phyloP scores from a whole-genome alignment of 1,284 basidiomycete genomes.

The Tremellales sp. region DNA sequence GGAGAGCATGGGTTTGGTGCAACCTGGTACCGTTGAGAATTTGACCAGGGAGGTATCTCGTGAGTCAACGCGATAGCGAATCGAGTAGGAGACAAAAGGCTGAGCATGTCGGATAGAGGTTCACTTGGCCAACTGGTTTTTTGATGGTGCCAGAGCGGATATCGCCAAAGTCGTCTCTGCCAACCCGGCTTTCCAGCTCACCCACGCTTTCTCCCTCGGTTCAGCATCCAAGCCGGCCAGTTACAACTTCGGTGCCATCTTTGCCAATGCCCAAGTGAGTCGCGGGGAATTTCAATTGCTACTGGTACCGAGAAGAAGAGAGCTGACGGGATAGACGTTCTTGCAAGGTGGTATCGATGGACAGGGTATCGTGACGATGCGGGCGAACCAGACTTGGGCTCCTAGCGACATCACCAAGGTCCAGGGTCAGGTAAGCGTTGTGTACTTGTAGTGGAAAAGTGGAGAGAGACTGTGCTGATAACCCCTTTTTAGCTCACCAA shows the following conservation, averaged over 20 bases:
- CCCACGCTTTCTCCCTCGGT: conserved; percentile 77
- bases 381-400: conserved; percentile 87
- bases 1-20: conserved; percentile 69
- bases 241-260: conserved; percentile 94
- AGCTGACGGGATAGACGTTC: conserved; percentile 61
- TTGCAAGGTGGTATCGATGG: conserved; percentile 93
- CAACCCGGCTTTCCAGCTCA: conserved; percentile 95
- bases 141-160: conserved; percentile 95
- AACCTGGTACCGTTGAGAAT: conserved; percentile 86
- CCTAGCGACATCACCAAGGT: conserved; percentile 75
- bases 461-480: not conserved
- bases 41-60: conserved; percentile 85
- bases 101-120: conserved; percentile 58
- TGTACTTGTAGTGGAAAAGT: not conserved
- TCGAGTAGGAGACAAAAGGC: not conserved
- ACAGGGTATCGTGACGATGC: conserved; percentile 81
- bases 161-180: conserved; percentile 89
- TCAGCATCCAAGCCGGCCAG: conserved; percentile 61
- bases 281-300: not conserved
- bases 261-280: conserved; percentile 74
- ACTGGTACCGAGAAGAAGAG: not conserved
- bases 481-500: conserved; percentile 34
- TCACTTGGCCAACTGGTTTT: conserved; percentile 89
- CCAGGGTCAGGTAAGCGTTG: conserved; percentile 71
- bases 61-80: conserved; percentile 47